Evolutionary conservation across 768 basidiomycete genomes (phyloP).

Genomic region (Xerocomus brunneocitrinus): DNA sequence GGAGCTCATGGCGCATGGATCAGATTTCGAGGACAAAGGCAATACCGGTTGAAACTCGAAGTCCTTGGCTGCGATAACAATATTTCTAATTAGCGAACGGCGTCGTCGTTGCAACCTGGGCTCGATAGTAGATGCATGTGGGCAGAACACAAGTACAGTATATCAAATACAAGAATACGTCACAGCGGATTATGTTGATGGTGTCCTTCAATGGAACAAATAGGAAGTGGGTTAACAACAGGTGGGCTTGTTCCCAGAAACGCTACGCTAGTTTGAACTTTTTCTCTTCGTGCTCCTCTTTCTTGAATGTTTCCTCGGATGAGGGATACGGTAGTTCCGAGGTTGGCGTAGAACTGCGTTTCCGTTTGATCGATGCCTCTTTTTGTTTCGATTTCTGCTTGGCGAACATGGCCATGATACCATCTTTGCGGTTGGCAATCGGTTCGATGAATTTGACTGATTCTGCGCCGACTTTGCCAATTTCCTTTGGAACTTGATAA

Average conservation of each 20-base stretch:
- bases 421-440: slow-evolving; percentile 72
- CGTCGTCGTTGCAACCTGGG: neutral
- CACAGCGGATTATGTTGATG: neutral
- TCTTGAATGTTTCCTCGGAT: neutral
- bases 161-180: slow-evolving; percentile 4
- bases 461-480: slow-evolving; percentile 86
- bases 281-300: slow-evolving; percentile 17
- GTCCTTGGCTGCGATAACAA: too few species aligned
- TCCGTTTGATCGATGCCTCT: slow-evolving; percentile 23
- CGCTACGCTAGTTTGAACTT: slow-evolving; percentile 17
- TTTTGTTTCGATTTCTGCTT: slow-evolving; percentile 44
- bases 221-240: neutral
- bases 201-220: neutral
- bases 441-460: slow-evolving; percentile 81
- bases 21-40: slow-evolving; percentile 16
- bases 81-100: neutral
- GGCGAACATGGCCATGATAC: slow-evolving; percentile 78
- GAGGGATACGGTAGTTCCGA: neutral
- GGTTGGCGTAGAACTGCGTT: slow-evolving; percentile 21
- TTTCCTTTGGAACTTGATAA: slow-evolving; percentile 85
- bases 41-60: slow-evolving; percentile 4
- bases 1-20: slow-evolving; percentile 61
- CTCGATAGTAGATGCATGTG: neutral
- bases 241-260: neutral
- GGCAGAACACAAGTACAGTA: slow-evolving; percentile 4